Evolutionary conservation across 2,329 filamentous ascomycete species (phyloP).

Genomic region (Diaporthe eres): DNA sequence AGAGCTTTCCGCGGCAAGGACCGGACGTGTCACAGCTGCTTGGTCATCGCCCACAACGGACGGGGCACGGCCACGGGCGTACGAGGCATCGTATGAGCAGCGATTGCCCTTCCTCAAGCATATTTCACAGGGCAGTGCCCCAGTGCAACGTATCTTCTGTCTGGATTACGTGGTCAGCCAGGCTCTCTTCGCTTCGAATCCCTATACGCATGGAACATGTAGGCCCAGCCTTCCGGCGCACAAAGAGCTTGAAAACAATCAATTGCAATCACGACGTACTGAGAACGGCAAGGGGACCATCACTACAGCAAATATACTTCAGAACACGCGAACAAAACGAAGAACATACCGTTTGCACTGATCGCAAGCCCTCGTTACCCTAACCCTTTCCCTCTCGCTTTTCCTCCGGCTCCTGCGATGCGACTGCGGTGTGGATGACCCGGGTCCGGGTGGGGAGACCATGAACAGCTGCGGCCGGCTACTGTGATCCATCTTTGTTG

Average conservation of each 20-base stretch:
- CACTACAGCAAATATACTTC: neutral
- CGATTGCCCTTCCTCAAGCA: conserved; percentile 50
- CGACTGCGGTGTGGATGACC: neutral
- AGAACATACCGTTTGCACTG: conserved; percentile 60
- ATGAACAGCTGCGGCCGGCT: conserved; percentile 1
- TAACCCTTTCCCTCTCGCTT: conserved; percentile 51
- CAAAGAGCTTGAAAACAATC: neutral
- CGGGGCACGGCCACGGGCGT: conserved; percentile 61
- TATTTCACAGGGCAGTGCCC: conserved; percentile 55
- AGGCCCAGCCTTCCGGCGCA: no score
- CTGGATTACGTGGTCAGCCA: conserved; percentile 41
- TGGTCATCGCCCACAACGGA: conserved; percentile 50
- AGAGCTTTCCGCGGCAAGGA: conserved; percentile 20
- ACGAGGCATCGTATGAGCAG: conserved; percentile 65
- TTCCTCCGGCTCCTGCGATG: conserved; percentile 40
- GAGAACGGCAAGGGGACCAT: neutral
- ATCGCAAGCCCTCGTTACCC: conserved; percentile 63
- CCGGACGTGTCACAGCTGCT: conserved; percentile 20
- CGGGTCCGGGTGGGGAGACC: neutral
- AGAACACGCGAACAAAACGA: no score
- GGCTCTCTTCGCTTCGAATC: neutral
- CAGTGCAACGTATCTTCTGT: conserved; percentile 57
- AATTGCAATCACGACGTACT: neutral
- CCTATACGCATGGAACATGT: no score
- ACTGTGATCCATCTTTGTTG: conserved; percentile 24